These are phyloP conservation scores for Gracilaria domingensis DNA, from an alignment of 23 red algal genomes.

Conservation along the genomic window DNA sequence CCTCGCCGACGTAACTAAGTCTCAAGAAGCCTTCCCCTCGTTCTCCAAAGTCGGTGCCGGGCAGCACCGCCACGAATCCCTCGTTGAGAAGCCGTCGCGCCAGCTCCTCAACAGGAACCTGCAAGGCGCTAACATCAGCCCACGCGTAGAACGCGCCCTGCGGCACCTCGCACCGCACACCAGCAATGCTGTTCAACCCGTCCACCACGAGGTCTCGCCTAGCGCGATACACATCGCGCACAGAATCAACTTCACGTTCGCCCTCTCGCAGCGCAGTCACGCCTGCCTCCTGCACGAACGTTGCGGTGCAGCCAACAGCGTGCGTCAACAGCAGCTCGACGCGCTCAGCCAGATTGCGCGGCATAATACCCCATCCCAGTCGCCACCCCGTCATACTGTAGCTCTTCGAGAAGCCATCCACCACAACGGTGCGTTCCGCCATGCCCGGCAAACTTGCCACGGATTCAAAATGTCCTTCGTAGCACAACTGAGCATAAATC, in stretches of 20 bases:
- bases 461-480: slow-evolving; percentile 43
- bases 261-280: slow-evolving; percentile 77
- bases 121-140: slow-evolving; percentile 79
- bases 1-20: slow-evolving; percentile 85
- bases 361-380: slow-evolving; percentile 92
- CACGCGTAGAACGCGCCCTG: slow-evolving; percentile 95
- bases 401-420: slow-evolving; percentile 99
- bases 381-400: slow-evolving; percentile 98
- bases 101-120: slow-evolving; percentile 56
- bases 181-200: slow-evolving; percentile 75
- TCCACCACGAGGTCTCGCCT: slow-evolving; percentile 86
- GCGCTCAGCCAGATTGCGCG: slow-evolving; percentile 70
- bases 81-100: slow-evolving; percentile 74
- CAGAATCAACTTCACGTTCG: slow-evolving; percentile 38
- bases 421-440: slow-evolving; percentile 83
- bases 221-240: slow-evolving; percentile 72
- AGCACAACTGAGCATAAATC: slow-evolving; percentile 83
- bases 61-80: slow-evolving; percentile 89
- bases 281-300: slow-evolving; percentile 90
- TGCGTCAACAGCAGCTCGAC: slow-evolving; percentile 84
- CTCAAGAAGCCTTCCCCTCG: slow-evolving; percentile 92
- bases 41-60: slow-evolving; percentile 96
- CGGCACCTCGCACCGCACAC: slow-evolving; percentile 74
- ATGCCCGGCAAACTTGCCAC: slow-evolving; percentile 70
- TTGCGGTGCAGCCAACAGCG: slow-evolving; percentile 89